phyloP scores from a whole-genome alignment of 441 rosid genomes.

The Erodium chrysanthum region DNA sequence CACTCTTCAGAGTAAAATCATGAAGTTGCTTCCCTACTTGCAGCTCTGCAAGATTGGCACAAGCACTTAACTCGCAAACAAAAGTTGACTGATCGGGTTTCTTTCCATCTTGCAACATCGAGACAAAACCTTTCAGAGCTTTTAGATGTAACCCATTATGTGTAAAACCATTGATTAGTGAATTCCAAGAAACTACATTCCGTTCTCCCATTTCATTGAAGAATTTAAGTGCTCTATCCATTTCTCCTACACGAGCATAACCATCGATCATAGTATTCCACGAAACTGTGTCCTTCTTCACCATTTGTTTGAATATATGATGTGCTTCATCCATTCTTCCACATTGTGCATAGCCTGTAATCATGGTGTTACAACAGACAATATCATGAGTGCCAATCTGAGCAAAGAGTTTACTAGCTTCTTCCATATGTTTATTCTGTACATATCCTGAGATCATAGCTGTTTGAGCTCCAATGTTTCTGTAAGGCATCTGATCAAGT shows the following conservation, averaged over 20 bases:
- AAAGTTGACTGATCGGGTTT: conserved; percentile 23
- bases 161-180: conserved; percentile 27
- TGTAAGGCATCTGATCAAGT: conserved; percentile 23
- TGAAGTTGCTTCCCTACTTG: conserved; percentile 34
- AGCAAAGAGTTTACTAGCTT: conserved; percentile 25
- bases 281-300: conserved; percentile 26
- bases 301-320: conserved; percentile 24
- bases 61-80: conserved; percentile 28
- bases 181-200: conserved; percentile 36
- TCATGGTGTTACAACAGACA: conserved; percentile 30
- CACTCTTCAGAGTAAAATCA: conserved; percentile 22
- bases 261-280: conserved; percentile 38
- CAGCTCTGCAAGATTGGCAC: conserved; percentile 30
- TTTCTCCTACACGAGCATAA: conserved; percentile 22
- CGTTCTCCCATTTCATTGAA: conserved; percentile 25
- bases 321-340: conserved; percentile 30
- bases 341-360: conserved; percentile 23
- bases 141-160: conserved; percentile 20
- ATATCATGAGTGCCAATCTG: conserved; percentile 22
- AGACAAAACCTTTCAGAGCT: conserved; percentile 20
- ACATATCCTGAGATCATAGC: conserved; percentile 32
- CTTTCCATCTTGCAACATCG: conserved; percentile 21
- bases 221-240: conserved; percentile 18
- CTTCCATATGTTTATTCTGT: conserved; percentile 19
- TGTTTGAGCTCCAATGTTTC: conserved; percentile 25